Conservation (phyloP, 345 rosid species). For the Litchi chinensis region DNA sequence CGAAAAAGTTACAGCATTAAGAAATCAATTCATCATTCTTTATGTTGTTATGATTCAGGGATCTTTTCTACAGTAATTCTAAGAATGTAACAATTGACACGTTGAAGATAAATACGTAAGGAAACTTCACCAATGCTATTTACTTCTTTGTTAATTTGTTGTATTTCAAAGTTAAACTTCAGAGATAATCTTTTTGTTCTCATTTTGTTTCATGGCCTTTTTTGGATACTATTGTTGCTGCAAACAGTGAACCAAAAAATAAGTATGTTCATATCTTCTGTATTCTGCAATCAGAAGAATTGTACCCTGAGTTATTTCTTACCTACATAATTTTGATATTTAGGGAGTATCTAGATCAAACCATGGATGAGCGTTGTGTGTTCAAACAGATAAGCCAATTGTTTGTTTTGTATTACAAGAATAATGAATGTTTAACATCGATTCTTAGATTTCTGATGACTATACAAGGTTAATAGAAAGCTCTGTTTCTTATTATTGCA, state of each 20-base stretch:
- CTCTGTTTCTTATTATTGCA: neutral
- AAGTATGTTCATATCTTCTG: neutral
- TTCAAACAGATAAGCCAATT: neutral
- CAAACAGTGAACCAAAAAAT: slow-evolving; percentile 1
- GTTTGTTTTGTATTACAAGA: neutral
- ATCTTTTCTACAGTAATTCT: neutral
- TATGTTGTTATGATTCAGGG: neutral
- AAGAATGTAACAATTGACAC: too few relatives aligned
- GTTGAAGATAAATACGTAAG: slow-evolving; percentile 1
- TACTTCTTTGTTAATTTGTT: neutral
- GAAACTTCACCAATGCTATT: neutral
- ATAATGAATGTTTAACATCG: too few relatives aligned
- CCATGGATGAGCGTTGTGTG: neutral
- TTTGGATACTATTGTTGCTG: neutral
- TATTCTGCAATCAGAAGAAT: neutral
- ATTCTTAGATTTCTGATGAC: too few relatives aligned
- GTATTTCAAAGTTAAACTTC: neutral
- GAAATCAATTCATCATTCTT: neutral
- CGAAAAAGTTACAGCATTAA: neutral
- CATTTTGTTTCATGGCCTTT: neutral
- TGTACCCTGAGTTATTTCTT: slow-evolving; percentile 1
- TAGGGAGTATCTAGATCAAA: neutral
- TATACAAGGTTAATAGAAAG: too few relatives aligned
- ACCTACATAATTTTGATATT: neutral
- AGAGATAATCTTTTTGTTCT: neutral